phyloP scores from a whole-genome alignment of 495 filamentous ascomycete genomes.

The Podospora conica region DNA sequence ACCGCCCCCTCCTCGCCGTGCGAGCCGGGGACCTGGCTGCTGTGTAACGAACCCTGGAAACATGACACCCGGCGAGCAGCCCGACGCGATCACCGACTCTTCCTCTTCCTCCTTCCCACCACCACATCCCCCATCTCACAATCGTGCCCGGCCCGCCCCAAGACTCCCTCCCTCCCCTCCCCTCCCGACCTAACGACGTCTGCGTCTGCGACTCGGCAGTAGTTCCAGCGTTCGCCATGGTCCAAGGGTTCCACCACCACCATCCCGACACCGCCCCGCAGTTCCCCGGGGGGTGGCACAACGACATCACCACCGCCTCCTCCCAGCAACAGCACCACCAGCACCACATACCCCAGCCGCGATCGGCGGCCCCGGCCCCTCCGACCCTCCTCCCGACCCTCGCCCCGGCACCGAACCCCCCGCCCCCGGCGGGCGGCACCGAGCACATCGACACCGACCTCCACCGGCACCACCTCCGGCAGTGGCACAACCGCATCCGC shows the following conservation, averaged over 20 bases:
- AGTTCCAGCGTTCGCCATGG: neutral
- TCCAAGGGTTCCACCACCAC: neutral
- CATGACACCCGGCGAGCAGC: neutral
- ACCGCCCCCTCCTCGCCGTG: neutral
- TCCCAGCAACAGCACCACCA: no score
- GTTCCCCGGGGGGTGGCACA: no score
- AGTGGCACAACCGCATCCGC: constrained; percentile 28
- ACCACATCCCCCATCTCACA: neutral
- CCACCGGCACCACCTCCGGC: neutral
- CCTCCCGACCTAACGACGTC: neutral
- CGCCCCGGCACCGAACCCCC: no score
- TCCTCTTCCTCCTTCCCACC: neutral
- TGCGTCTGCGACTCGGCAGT: neutral
- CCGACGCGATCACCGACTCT: neutral
- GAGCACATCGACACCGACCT: neutral
- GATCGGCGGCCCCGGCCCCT: no score
- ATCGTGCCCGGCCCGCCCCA: neutral
- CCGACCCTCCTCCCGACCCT: no score
- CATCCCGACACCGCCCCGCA: neutral
- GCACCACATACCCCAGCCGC: no score
- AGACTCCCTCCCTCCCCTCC: neutral
- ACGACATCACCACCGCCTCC: no score
- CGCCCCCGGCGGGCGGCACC: no score
- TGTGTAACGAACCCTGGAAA: neutral
- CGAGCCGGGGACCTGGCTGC: neutral